A percentile compares a stretch with the other conserved stretches of the same genome.
phyloP scores from a whole-genome alignment of 179 eudicot genomes.

The Patellifolia procumbens region DNA sequence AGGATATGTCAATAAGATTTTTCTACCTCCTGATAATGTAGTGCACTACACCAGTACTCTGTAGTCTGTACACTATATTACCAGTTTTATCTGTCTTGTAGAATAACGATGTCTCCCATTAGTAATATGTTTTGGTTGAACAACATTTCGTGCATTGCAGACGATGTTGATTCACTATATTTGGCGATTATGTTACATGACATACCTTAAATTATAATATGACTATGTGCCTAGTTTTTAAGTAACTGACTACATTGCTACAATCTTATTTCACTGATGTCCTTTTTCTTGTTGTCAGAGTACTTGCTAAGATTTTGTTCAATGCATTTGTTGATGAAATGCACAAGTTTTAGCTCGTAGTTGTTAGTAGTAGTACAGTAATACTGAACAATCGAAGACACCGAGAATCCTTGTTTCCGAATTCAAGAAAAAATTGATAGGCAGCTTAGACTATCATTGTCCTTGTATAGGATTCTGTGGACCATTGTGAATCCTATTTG shows the following conservation, averaged over 20 bases:
- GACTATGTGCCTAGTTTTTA: no score
- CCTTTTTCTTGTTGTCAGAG: no score
- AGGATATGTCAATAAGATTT: not conserved
- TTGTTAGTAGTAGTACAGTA: not conserved
- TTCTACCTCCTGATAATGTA: not conserved
- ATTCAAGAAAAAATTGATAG: not conserved
- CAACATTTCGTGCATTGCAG: not conserved
- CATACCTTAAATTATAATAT: not conserved
- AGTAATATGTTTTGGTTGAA: not conserved
- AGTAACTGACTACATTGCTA: no score
- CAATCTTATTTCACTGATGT: no score
- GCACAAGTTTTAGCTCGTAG: not conserved
- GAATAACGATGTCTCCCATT: not conserved
- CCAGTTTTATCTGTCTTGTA: not conserved
- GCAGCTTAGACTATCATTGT: not conserved
- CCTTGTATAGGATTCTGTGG: constrained; percentile 7
- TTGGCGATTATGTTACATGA: not conserved
- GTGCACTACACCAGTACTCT: not conserved
- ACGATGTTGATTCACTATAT: not conserved
- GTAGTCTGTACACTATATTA: not conserved
- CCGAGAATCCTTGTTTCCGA: not conserved
- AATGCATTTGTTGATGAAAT: no score
- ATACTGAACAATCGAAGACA: not conserved
- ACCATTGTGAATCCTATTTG: not conserved
- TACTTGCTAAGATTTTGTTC: no score